Base-by-base conservation (phyloP, 2,329 filamentous ascomycete species). In the Phoma herbarum region DNA sequence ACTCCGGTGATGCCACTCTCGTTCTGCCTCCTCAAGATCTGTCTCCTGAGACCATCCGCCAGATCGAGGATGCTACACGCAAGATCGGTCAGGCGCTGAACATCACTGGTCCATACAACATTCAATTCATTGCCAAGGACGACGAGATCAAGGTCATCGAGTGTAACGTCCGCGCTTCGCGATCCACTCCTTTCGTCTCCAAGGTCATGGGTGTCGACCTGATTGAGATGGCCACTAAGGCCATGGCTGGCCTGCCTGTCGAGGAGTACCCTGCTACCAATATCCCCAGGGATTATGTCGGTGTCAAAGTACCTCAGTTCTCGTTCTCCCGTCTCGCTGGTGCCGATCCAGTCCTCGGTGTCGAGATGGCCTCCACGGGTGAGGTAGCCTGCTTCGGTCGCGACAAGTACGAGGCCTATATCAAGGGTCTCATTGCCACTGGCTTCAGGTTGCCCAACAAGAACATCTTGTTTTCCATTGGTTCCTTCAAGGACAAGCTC, bases 121-220 rank as follows among this genome's bases (percentile, higher is more conserved):
- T 99, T 64, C 95, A 99, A 77, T 98, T 99, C 82, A 99, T 99
- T 72, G 95, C 95, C 71, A 98, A 98, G 83, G 93, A 98, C 78
- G 98, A 98, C 77, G 94, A 98, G 67, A 98, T 99, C 84, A 98
- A 98, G 84, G 95, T 99, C 66, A 99, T 99, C 65, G 95, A 99
- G 81, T 98, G 95, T 81, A 99, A 99, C 73, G 95, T 98, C 60
- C 90, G 95, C 63, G 95, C 95, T 16, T 97, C 95, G 44, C 87
- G 95, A 65, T 98, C 94, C 0, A 97, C 97, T 85, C 95, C 95
- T 61, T 99, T 99, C 75, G 93, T 98, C 16, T 97, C 93, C 65
- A 99, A 99, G 84, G 92, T 96, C 67, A 98, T 97, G 92, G 93
- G 93, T 50, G 91, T 97, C 51, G 94, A 99, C 75, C 84, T 99